phyloP scores from a whole-genome alignment of 208 protist genomes.

The Acanthamoeba castellanii region DNA sequence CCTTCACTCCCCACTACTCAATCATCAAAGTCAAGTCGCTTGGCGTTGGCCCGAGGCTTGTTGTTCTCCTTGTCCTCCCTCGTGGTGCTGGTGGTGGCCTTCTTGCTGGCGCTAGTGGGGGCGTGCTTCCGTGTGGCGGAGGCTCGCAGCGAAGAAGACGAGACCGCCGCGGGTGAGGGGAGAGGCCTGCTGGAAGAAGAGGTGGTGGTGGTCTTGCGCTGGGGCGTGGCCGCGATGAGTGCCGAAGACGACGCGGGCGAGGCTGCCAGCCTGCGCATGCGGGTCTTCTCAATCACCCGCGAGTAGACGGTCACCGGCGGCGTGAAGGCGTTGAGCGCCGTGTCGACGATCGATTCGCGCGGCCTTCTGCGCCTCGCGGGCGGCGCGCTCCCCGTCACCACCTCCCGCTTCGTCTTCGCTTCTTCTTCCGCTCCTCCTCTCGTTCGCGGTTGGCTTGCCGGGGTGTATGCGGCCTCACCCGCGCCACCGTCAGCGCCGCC shows the following conservation, averaged over 20 bases:
- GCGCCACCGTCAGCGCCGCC: not conserved
- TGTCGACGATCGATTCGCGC: conserved; percentile 41
- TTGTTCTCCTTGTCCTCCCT: conserved; percentile 13
- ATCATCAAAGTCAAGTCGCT: not conserved
- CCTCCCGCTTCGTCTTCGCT: not conserved
- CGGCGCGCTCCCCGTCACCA: too few species aligned
- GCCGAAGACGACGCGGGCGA: not conserved
- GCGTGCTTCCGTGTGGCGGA: not conserved
- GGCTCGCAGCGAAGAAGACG: not conserved
- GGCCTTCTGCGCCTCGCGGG: not conserved
- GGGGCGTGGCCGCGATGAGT: not conserved
- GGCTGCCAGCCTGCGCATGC: conserved; percentile 3
- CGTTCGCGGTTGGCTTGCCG: too few species aligned
- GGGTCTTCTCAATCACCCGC: conserved; percentile 33
- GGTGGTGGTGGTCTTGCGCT: not conserved
- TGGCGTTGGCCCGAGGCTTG: not conserved
- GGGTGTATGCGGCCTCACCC: not conserved
- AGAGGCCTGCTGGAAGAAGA: not conserved
- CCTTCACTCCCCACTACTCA: too few species aligned
- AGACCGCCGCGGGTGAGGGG: too few species aligned
- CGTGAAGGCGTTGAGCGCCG: conserved; percentile 51
- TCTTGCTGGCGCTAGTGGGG: not conserved
- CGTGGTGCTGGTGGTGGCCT: not conserved
- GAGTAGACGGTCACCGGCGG: conserved; percentile 46
- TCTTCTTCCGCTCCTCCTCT: not conserved